Base-by-base conservation (phyloP, 768 basidiomycete species). In the Xerocomellus chrysenteron region DNA sequence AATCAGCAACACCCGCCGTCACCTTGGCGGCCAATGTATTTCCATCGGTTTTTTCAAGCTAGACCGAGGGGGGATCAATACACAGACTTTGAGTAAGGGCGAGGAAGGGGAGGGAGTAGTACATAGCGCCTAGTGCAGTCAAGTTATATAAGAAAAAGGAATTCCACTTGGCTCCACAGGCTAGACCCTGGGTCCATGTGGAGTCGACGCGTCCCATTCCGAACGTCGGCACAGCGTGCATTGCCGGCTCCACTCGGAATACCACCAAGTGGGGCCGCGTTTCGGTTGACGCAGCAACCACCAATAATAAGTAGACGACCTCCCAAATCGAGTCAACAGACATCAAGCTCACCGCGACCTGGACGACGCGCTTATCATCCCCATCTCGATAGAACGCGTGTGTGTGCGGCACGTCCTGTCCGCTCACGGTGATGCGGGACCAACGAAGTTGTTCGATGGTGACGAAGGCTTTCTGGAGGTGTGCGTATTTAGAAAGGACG, bases 371-470 rank as follows among this genome's bases (percentile, higher is more conserved):
- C 77, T 90, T 96, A 68, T 98, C 95, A 4, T 94, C 92, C 2
- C 95, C 96, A 63, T 98, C 92, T 24, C 95, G 79, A 54, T 81
- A 77, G 73, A 96, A 98, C 16, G 92, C 83, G 69, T 95, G 92
- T 8, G 82, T 70, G 69, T 98, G 94, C 2, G 76, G 76, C 57
- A 78, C 55, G 4, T 69, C 59, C 46, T 76, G 69, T 35, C 74
- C 75, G 41, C 75, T 70, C 36, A 89, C 78, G 4, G 75, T 70
- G 57, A 97, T 89, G 6, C 94, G 83, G 3, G 84, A 76, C 95
- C 95, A 98, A 43, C 90, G 84, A 50, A 94, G 81, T 63, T 89
- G 83, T 73, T 92, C 85, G 57, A 94, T 73, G 2, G 83, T 84
- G 54, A 94, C 74, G 51, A 84, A 83, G 0, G 85, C 82, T 63